These are phyloP conservation scores for Erodium trifolium DNA, from an alignment of 441 rosid genomes.

Conservation along the genomic window DNA sequence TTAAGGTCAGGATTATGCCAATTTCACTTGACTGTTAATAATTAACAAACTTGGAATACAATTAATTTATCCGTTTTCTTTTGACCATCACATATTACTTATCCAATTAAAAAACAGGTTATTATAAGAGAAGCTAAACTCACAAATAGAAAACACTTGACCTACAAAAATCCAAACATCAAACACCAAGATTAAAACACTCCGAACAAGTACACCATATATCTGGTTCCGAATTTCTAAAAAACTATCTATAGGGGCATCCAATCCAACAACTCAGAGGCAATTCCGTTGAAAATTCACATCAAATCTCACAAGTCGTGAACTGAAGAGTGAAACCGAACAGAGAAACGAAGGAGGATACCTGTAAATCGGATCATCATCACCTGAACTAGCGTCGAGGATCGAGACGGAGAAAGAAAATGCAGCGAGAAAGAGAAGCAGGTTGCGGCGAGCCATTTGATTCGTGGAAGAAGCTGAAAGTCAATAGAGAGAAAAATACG, in stretches of 20 bases:
- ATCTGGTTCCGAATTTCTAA: too few relatives aligned
- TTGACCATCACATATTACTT: neutral
- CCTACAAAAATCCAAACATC: neutral
- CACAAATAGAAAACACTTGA: neutral
- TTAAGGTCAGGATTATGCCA: neutral
- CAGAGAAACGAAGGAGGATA: conserved; percentile 1
- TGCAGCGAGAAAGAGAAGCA: conserved; percentile 28
- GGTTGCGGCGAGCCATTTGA: conserved; percentile 37
- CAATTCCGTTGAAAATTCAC: neutral
- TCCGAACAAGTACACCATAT: too few relatives aligned
- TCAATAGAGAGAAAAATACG: too few relatives aligned
- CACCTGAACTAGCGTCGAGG: conserved; percentile 59
- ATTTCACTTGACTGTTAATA: neutral
- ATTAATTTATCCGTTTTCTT: too few relatives aligned
- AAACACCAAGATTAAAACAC: too few relatives aligned
- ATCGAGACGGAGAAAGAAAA: conserved; percentile 24
- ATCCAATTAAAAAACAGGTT: neutral
- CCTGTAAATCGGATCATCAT: conserved; percentile 72
- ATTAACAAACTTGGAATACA: neutral
- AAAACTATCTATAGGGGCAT: too few relatives aligned
- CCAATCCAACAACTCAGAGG: too few relatives aligned
- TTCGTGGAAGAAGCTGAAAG: conserved; percentile 10
- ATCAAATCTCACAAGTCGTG: neutral
- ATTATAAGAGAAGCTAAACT: neutral
- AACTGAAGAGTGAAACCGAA: neutral